Percentiles rank a stretch among this genome's conserved stretches.
Conservation (phyloP, 139 green algal species). For the Zygnema cylindricum region DNA sequence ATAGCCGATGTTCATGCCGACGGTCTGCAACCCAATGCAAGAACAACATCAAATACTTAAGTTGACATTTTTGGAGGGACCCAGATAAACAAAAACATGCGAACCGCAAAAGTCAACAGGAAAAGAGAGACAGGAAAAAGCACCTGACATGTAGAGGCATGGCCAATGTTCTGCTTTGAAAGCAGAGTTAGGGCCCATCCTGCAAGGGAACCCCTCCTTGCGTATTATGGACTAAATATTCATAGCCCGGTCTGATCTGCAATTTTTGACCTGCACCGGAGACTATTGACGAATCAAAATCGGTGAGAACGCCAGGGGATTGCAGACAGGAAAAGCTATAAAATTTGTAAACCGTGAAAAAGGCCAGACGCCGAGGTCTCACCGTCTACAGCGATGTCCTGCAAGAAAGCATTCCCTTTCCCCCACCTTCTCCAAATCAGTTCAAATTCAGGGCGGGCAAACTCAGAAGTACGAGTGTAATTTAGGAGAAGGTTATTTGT, state of each 20-base stretch:
- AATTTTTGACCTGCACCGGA: background rate
- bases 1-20: conserved; percentile 89
- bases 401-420: background rate
- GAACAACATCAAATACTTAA: background rate
- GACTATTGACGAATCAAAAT: background rate
- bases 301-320: background rate
- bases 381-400: conserved; percentile 50
- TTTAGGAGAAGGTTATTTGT: no score
- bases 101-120: background rate
- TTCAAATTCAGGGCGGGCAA: no score
- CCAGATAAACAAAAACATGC: background rate
- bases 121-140: background rate
- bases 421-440: no score
- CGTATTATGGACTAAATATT: background rate
- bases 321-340: no score
- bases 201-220: no score
- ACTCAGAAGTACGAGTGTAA: no score
- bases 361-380: background rate
- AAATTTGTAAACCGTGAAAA: no score
- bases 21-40: conserved; percentile 72
- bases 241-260: background rate
- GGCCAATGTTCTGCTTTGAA: conserved; percentile 78
- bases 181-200: conserved; percentile 93
- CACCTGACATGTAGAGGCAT: conserved; percentile 80
- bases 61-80: background rate